Conservation (phyloP, 2,329 filamentous ascomycete species). For the Cladorrhinum sp. region DNA sequence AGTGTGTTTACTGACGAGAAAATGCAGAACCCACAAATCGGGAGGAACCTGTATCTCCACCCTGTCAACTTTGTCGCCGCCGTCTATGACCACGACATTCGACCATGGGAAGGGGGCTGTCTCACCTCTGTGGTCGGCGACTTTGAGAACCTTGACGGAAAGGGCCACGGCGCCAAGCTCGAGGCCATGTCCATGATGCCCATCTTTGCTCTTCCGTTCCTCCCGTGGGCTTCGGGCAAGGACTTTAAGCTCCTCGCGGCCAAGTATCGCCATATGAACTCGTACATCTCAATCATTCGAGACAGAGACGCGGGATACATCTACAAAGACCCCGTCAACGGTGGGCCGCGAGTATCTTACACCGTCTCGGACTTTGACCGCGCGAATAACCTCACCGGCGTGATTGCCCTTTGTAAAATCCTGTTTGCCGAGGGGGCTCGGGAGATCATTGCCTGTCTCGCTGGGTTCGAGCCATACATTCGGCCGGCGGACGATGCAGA, state of each 20-base stretch:
- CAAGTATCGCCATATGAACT: conserved; percentile 65
- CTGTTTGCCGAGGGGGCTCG: conserved; percentile 73
- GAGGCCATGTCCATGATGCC: conserved; percentile 75
- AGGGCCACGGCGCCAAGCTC: conserved; percentile 79
- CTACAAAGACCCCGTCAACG: conserved; percentile 66
- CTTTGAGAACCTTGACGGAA: conserved; percentile 76
- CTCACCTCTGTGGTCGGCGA: conserved; percentile 74
- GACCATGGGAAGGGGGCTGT: conserved; percentile 73
- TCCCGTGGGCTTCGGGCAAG: conserved; percentile 66
- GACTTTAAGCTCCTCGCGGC: conserved; percentile 70
- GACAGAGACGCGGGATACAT: conserved; percentile 76
- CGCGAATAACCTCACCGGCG: conserved; percentile 66
- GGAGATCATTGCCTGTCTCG: conserved; percentile 70
- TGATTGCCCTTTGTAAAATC: conserved; percentile 71
- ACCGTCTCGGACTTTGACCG: conserved; percentile 68
- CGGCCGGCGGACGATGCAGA: conserved; percentile 27
- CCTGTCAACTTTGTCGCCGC: conserved; percentile 61
- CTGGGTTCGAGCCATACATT: conserved; percentile 62
- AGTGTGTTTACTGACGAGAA: conserved; percentile 20
- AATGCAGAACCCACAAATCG: conserved; percentile 70
- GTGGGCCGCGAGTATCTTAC: conserved; percentile 67
- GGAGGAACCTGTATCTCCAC: conserved; percentile 77
- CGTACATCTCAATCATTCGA: conserved; percentile 70
- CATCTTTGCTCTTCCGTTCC: conserved; percentile 56
- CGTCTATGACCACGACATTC: conserved; percentile 66